Evolutionary conservation across 495 filamentous ascomycete species (phyloP), one percentile per base, ranked within the genome.

Genomic region (Pseudoneurospora amorphoporcata): DNA sequence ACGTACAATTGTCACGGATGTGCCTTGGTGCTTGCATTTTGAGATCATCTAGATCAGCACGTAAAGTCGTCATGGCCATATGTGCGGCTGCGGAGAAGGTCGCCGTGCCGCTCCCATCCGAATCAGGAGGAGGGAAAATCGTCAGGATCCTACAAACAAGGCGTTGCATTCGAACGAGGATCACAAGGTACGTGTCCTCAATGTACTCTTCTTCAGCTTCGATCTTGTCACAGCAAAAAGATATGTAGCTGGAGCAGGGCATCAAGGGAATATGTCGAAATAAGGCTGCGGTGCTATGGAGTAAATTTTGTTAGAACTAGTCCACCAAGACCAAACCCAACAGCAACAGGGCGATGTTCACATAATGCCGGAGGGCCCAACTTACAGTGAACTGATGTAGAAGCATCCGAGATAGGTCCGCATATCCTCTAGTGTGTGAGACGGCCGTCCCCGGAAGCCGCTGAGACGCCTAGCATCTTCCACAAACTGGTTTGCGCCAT

Each of bases 401-500:
- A 71, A 79, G 69, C 69, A 73, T 4, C 76, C 78, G 19, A 79
- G 71, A 29, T 76, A 68, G 17, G 76, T 69, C 23, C 78, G 73
- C 69, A 75, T 76, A 32, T 80, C 77, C 12, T 79, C 73, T 0
- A 73, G 68, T 19, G 73, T 73, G 45, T 73, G 72, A 16, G 73
- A 58, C 2, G 45, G 9, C 43, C 68, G 72, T 29, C 40, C 29
- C 14, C 39, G 53, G 2, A 73, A 12, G 17, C 69, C 72, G 16
- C 65, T 76, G 3, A 61, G 29, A 19, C 74, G 40, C 6, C 32
- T 71, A 14, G 69, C 71, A n/a, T 73, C 75, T n/a, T 72, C 69
- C 12, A 74, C 14, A 12, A 77, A 39, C 9, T 70, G 47, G 17
- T 70, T 70, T 41, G 71, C 65, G 38, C 68, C 23, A 9, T 73